A percentile compares a stretch with the other conserved stretches of the same genome.
phyloP scores from a whole-genome alignment of 2,329 filamentous ascomycete species.

The Beauveria medogensis region DNA sequence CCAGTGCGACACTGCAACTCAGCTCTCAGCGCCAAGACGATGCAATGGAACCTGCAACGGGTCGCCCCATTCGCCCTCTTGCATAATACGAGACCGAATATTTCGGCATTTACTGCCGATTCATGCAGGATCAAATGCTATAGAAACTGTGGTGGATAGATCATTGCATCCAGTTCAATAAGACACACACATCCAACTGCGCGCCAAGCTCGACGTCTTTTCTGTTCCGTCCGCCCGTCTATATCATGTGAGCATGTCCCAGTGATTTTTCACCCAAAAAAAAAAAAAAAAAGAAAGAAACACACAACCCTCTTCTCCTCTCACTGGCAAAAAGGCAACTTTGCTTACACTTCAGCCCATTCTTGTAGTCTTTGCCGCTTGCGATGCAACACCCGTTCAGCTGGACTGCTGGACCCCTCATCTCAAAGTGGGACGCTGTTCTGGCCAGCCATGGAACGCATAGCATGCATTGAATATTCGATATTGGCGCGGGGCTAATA shows the following conservation, averaged over 20 bases:
- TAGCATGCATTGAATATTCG: not conserved
- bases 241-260: not conserved
- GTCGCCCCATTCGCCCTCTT: not conserved
- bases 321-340: too few species aligned
- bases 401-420: not conserved
- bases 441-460: not conserved
- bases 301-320: too few species aligned
- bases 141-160: not conserved
- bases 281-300: too few species aligned
- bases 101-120: not conserved
- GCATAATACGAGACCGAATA: slow-evolving; percentile 1
- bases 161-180: not conserved
- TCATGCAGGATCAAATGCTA: not conserved
- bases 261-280: too few species aligned
- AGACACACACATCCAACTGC: not conserved
- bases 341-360: not conserved
- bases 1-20: not conserved
- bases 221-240: not conserved
- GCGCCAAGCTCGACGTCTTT: not conserved
- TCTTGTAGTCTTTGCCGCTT: too few species aligned
- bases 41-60: not conserved
- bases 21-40: slow-evolving; percentile 1
- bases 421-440: not conserved
- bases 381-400: not conserved
- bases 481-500: not conserved